Evolutionary conservation across 1,284 basidiomycete genomes (phyloP).

Genomic region (Tilletia indica): DNA sequence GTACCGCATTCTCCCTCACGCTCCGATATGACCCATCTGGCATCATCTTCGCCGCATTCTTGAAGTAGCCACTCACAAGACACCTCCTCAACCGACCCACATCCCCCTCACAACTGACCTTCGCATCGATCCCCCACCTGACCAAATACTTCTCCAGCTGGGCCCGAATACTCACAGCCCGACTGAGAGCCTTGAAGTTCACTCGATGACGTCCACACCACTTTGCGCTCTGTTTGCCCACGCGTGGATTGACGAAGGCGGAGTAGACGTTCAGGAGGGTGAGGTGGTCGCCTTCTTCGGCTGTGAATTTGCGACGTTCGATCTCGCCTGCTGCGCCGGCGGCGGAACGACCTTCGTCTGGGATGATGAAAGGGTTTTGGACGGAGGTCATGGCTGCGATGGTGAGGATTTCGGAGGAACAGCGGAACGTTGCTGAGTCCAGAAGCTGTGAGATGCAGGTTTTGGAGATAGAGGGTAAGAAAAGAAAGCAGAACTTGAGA

Average conservation of each 20-base stretch:
- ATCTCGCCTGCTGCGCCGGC: constrained; percentile 80
- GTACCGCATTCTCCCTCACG: constrained; percentile 74
- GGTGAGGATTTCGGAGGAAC: constrained; percentile 87
- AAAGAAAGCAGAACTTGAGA: too few relatives aligned
- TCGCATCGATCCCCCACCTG: constrained; percentile 72
- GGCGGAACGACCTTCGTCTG: constrained; percentile 65
- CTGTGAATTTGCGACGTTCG: constrained; percentile 88
- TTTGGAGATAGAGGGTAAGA: too few relatives aligned
- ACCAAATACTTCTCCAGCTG: constrained; percentile 91
- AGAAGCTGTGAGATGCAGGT: constrained; percentile 66
- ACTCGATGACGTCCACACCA: constrained; percentile 92
- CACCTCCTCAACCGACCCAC: constrained; percentile 74
- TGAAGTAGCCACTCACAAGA: constrained; percentile 87
- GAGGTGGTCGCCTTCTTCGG: constrained; percentile 93
- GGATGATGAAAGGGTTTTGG: constrained; percentile 36
- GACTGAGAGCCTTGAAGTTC: constrained; percentile 85
- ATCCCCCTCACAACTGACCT: constrained; percentile 71
- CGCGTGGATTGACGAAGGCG: constrained; percentile 70
- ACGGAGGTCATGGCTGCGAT: constrained; percentile 90
- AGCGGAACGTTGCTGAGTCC: constrained; percentile 75
- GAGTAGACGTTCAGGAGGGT: constrained; percentile 92
- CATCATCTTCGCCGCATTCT: constrained; percentile 83
- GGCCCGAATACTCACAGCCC: constrained; percentile 83
- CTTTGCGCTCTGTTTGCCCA: constrained; percentile 73
- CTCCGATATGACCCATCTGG: constrained; percentile 85